phyloP scores from a whole-genome alignment of 163 green algal genomes.

The Coccomyxa subellipsoidea region DNA sequence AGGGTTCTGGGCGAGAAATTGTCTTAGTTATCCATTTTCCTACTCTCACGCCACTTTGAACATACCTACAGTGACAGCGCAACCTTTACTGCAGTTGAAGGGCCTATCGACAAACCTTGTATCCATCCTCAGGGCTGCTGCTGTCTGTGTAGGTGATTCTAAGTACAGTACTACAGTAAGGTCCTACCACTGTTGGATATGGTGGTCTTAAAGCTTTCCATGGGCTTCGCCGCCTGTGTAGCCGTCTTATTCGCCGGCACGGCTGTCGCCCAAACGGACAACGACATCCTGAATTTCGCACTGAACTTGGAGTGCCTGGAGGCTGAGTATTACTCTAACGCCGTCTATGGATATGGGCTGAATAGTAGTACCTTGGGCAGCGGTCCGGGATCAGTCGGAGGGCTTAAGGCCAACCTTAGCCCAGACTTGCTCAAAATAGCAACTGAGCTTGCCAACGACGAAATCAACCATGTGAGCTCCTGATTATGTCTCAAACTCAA shows the following conservation, averaged over 20 bases:
- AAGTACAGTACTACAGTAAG: too few relatives aligned
- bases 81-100: background rate
- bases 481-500: too few relatives aligned
- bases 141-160: too few relatives aligned
- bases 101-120: too few relatives aligned
- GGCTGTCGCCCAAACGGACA: background rate
- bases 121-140: too few relatives aligned
- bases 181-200: too few relatives aligned
- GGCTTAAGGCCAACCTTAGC: conserved; percentile 21
- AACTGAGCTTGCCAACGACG: conserved; percentile 35
- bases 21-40: background rate
- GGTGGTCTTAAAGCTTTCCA: background rate
- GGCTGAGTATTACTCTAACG: conserved; percentile 2
- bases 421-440: conserved; percentile 11
- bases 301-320: conserved; percentile 46
- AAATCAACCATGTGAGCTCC: conserved; percentile 45
- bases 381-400: conserved; percentile 14
- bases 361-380: background rate
- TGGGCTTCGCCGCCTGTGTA: background rate
- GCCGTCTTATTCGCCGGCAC: background rate
- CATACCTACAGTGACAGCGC: background rate
- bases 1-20: background rate
- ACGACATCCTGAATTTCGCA: conserved; percentile 50
- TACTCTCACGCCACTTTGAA: background rate
- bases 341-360: background rate